Evolutionary conservation across 2,329 filamentous ascomycete genomes (phyloP).

Genomic region (Calonectria crousiana): DNA sequence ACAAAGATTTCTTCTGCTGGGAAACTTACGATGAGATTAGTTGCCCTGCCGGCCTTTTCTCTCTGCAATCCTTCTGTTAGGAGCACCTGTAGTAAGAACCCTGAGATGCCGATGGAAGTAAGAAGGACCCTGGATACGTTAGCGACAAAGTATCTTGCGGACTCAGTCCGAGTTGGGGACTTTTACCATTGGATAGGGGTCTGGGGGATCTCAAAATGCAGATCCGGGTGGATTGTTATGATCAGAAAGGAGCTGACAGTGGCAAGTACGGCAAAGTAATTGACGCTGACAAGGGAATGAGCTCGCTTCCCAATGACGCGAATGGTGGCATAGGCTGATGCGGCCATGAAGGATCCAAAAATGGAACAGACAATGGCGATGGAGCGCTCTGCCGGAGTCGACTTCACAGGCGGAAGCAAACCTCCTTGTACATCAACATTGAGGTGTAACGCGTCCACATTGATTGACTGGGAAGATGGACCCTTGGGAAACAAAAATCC

Average conservation of each 20-base stretch:
- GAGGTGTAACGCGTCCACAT: not conserved
- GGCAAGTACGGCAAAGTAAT: slow-evolving; percentile 79
- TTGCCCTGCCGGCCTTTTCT: slow-evolving; percentile 64
- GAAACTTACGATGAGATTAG: slow-evolving; percentile 46
- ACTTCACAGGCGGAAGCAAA: slow-evolving; percentile 46
- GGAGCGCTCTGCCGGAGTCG: slow-evolving; percentile 71
- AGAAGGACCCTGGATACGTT: slow-evolving; percentile 64
- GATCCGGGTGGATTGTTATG: slow-evolving; percentile 61
- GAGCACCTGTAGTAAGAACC: slow-evolving; percentile 84
- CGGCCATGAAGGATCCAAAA: slow-evolving; percentile 76
- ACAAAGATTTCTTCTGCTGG: rapidly evolving
- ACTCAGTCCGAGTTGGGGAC: rapidly evolving
- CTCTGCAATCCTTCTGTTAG: slow-evolving; percentile 79
- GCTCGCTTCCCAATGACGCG: slow-evolving; percentile 80
- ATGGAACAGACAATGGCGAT: slow-evolving; percentile 75
- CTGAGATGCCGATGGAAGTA: slow-evolving; percentile 73
- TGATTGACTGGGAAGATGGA: not conserved
- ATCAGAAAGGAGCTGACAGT: slow-evolving; percentile 73
- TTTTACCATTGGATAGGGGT: slow-evolving; percentile 43
- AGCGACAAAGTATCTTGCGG: not conserved
- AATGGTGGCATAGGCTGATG: slow-evolving; percentile 78
- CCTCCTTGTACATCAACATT: slow-evolving; percentile 30
- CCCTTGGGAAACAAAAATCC: slow-evolving; percentile 63
- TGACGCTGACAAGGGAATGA: slow-evolving; percentile 82
- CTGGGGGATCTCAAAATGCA: slow-evolving; percentile 53